These are phyloP conservation scores for Daedalea quercina DNA, from an alignment of 768 basidiomycete genomes.

Conservation along the genomic window DNA sequence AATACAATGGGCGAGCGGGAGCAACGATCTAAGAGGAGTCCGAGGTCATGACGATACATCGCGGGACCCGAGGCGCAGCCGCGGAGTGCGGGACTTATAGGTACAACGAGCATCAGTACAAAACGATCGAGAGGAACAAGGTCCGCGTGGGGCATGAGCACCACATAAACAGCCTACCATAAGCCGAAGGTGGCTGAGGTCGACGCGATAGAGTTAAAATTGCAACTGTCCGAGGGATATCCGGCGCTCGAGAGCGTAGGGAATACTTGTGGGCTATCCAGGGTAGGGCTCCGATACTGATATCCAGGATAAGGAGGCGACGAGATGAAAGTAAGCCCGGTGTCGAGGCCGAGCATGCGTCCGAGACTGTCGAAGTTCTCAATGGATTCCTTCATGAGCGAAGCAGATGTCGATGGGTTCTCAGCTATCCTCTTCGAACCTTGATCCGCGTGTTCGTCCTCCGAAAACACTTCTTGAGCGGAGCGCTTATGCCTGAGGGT, in stretches of 20 bases:
- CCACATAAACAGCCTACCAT: neutral
- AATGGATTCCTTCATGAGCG: neutral
- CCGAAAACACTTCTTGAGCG: constrained; percentile 3
- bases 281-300: neutral
- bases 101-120: too few species aligned
- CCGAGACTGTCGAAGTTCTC: neutral
- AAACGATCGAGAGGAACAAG: too few species aligned
- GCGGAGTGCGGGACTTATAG: too few species aligned
- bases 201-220: neutral
- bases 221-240: neutral
- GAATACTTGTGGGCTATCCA: neutral
- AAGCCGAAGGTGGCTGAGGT: neutral
- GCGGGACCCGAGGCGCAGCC: too few species aligned
- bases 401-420: neutral
- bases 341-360: constrained; percentile 1
- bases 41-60: too few species aligned
- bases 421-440: neutral
- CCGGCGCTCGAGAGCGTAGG: neutral
- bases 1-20: too few species aligned
- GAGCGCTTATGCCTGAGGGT: constrained; percentile 3
- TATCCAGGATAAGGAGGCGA: constrained; percentile 5
- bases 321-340: constrained; percentile 1
- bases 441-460: neutral
- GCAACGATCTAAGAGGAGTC: too few species aligned
- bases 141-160: too few species aligned